Percentiles rank a stretch among this genome's conserved stretches.
Conservation (phyloP, 2,329 filamentous ascomycete species). For the Neospermospora avenae region DNA sequence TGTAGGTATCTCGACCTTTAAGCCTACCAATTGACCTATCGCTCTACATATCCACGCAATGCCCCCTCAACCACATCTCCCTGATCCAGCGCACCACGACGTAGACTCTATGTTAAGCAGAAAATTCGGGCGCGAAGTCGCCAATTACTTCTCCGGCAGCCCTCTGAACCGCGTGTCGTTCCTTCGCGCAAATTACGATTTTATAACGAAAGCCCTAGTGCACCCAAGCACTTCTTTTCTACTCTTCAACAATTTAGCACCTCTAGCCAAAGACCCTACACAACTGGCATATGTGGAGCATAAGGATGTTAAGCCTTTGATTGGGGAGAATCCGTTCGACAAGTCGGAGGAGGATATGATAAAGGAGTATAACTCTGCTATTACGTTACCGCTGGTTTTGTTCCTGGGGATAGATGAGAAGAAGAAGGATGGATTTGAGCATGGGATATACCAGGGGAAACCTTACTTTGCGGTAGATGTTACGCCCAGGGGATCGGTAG, state of each 20-base stretch:
- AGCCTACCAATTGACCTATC: background rate
- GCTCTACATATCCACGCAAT: slow-evolving; percentile 19
- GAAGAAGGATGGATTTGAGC: slow-evolving; percentile 46
- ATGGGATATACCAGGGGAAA: slow-evolving; percentile 68
- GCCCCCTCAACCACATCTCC: slow-evolving; percentile 33
- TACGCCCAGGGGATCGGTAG: slow-evolving; percentile 64
- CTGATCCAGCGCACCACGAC: slow-evolving; percentile 31
- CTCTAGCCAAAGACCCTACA: slow-evolving; percentile 59
- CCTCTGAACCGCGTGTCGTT: slow-evolving; percentile 79
- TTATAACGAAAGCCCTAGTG: slow-evolving; percentile 64
- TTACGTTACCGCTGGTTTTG: slow-evolving; percentile 67
- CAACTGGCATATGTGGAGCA: slow-evolving; percentile 67
- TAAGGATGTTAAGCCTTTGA: slow-evolving; percentile 65
- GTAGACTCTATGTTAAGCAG: slow-evolving; percentile 60
- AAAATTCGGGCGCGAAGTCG: slow-evolving; percentile 75
- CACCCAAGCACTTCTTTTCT: slow-evolving; percentile 70
- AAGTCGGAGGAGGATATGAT: slow-evolving; percentile 70
- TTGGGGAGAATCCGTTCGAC: slow-evolving; percentile 69
- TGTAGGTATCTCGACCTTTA: background rate
- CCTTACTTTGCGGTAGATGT: slow-evolving; percentile 91
- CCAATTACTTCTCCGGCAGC: slow-evolving; percentile 81
- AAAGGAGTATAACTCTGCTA: slow-evolving; percentile 68
- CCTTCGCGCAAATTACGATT: slow-evolving; percentile 66
- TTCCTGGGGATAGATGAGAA: slow-evolving; percentile 82
- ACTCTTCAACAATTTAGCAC: slow-evolving; percentile 74